Evolutionary conservation across 129 eudicot species (phyloP).

Genomic region (Lactuca saligna): DNA sequence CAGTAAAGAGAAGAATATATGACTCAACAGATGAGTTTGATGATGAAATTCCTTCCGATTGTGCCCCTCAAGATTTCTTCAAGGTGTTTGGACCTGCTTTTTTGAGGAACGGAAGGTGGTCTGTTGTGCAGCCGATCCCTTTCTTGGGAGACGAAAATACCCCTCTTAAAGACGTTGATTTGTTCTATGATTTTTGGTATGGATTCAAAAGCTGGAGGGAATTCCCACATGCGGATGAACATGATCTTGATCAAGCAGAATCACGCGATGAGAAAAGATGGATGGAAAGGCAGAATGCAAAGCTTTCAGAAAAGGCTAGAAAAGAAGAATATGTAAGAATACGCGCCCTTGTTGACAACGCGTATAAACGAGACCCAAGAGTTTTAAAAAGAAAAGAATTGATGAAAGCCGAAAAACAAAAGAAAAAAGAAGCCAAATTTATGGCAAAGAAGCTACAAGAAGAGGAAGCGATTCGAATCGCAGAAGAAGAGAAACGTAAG

Average conservation of each 20-base stretch:
- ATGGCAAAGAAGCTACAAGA: conserved; percentile 70
- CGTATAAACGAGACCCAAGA: conserved; percentile 88
- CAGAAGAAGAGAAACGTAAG: conserved; percentile 63
- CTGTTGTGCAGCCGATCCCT: conserved; percentile 77
- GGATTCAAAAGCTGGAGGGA: conserved; percentile 95
- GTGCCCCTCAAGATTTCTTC: conserved; percentile 83
- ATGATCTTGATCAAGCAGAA: conserved; percentile 93
- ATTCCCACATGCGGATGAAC: conserved; percentile 90
- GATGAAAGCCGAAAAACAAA: conserved; percentile 76
- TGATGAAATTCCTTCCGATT: conserved; percentile 84
- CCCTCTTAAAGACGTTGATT: conserved; percentile 65
- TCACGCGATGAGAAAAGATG: conserved; percentile 95
- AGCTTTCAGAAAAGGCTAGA: conserved; percentile 85
- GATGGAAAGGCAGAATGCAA: conserved; percentile 99
- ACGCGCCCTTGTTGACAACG: conserved; percentile 81
- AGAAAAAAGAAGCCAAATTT: conserved; percentile 73
- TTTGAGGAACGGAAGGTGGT: conserved; percentile 91
- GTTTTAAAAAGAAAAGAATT: conserved; percentile 66
- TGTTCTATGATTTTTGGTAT: conserved; percentile 86
- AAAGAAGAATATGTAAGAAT: conserved; percentile 74
- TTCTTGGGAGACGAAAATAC: conserved; percentile 75
- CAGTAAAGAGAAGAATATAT: conserved; percentile 73
- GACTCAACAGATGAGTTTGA: conserved; percentile 98
- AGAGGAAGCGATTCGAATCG: conserved; percentile 77
- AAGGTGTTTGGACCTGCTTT: conserved; percentile 95